Percentiles rank a stretch among this genome's conserved stretches.
These are phyloP conservation scores for Pythium periplocum DNA, from an alignment of 352 stramenopile genomes.

Conservation along the genomic window DNA sequence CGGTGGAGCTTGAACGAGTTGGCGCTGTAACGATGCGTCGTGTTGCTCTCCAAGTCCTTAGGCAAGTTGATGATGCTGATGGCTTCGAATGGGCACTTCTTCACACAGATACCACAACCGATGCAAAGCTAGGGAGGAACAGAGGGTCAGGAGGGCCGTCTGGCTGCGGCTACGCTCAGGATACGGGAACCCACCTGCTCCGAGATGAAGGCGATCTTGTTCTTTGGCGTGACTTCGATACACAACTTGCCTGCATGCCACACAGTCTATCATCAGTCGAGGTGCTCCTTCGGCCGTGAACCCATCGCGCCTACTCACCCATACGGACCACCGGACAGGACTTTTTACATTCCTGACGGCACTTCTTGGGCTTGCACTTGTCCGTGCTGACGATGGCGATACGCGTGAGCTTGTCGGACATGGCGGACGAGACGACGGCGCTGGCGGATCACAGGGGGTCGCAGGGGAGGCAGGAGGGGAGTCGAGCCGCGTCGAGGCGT, in stretches of 20 bases:
- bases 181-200: slow-evolving; percentile 59
- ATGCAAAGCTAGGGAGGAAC: slow-evolving; percentile 92
- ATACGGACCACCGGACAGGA: slow-evolving; percentile 98
- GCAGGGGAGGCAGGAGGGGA: background rate
- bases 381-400: slow-evolving; percentile 98
- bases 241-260: slow-evolving; percentile 91
- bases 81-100: slow-evolving; percentile 99
- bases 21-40: slow-evolving; percentile 98
- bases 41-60: slow-evolving; percentile 98
- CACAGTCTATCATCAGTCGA: background rate
- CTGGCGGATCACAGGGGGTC: background rate
- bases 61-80: slow-evolving; percentile 99
- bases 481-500: background rate
- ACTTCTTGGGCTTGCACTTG: slow-evolving; percentile 99
- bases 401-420: slow-evolving; percentile 93
- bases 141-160: background rate
- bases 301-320: slow-evolving; percentile 35
- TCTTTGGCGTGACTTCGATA: slow-evolving; percentile 97
- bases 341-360: slow-evolving; percentile 98
- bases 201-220: slow-evolving; percentile 98
- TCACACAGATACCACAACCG: slow-evolving; percentile 99
- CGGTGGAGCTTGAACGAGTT: slow-evolving; percentile 99
- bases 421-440: slow-evolving; percentile 12
- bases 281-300: background rate
- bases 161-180: slow-evolving; percentile 1